These are phyloP conservation scores for Ophiostoma perfectum DNA, from an alignment of 2,329 filamentous ascomycete species.

Conservation along the genomic window DNA sequence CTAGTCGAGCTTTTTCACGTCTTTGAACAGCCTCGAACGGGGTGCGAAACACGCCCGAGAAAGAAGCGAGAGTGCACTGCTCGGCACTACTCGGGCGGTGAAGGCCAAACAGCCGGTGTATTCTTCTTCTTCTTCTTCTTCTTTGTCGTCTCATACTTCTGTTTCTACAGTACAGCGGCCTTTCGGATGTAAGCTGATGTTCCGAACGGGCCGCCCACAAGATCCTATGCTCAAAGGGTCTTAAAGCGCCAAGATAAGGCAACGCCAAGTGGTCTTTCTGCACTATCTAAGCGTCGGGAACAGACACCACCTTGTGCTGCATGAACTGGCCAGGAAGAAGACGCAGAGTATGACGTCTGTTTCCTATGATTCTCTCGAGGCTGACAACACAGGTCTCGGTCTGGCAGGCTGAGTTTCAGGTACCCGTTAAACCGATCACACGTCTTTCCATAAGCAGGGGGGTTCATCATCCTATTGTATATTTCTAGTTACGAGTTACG, in stretches of 20 bases:
- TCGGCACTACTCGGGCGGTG: no score
- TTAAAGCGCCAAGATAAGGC: background rate
- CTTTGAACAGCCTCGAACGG: no score
- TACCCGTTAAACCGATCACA: background rate
- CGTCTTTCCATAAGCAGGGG: background rate
- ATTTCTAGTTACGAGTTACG: background rate
- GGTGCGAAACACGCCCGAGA: background rate
- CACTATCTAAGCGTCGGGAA: background rate
- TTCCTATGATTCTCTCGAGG: background rate
- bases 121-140: no score
- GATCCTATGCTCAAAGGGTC: background rate
- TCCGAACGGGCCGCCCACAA: background rate
- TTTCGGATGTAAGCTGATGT: background rate
- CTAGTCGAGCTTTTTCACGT: no score
- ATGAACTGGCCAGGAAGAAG: no score
- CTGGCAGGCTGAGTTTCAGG: background rate
- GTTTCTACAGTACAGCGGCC: background rate
- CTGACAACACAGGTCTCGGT: background rate
- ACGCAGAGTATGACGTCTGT: background rate
- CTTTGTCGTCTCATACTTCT: background rate
- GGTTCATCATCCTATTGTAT: background rate
- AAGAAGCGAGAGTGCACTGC: background rate
- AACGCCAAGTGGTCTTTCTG: background rate
- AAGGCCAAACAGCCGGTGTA: background rate
- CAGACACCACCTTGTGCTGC: background rate